Percentiles rank a stretch among this genome's conserved stretches.
These are phyloP conservation scores for Boletus tomentosulus DNA, from an alignment of 768 basidiomycete genomes.

Conservation along the genomic window DNA sequence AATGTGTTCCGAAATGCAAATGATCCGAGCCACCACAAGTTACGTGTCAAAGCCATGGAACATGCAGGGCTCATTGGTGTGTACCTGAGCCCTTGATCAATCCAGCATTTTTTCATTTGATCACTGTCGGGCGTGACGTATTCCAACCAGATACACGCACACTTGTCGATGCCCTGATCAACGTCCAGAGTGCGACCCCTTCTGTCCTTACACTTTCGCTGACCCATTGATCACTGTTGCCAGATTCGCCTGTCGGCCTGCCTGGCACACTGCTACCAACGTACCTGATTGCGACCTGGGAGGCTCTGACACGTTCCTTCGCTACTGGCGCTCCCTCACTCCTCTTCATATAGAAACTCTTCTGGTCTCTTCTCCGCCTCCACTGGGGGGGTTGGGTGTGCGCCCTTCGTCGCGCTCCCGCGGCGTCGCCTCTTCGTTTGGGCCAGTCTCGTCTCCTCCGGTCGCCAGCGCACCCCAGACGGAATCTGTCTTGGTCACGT, in stretches of 20 bases:
- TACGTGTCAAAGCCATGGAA: conserved; percentile 86
- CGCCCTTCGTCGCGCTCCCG: too few species aligned
- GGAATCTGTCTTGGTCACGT: too few species aligned
- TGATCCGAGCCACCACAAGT: conserved; percentile 57
- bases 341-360: too few species aligned
- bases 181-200: conserved; percentile 62
- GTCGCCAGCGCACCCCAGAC: too few species aligned
- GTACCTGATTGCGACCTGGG: conserved; percentile 85
- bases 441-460: too few species aligned
- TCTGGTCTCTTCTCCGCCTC: too few species aligned
- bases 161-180: conserved; percentile 68
- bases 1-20: conserved; percentile 73
- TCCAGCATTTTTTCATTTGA: conserved; percentile 30
- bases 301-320: too few species aligned
- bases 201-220: not conserved
- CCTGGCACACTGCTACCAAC: conserved; percentile 67
- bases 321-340: too few species aligned
- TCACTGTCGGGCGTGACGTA: conserved; percentile 78
- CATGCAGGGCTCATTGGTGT: conserved; percentile 82
- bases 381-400: too few species aligned
- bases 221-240: not conserved
- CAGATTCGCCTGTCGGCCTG: conserved; percentile 65
- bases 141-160: conserved; percentile 72
- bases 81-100: conserved; percentile 17
- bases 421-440: too few species aligned